Conservation (phyloP, 768 basidiomycete species). For the Psilocybe subaeruginosa region DNA sequence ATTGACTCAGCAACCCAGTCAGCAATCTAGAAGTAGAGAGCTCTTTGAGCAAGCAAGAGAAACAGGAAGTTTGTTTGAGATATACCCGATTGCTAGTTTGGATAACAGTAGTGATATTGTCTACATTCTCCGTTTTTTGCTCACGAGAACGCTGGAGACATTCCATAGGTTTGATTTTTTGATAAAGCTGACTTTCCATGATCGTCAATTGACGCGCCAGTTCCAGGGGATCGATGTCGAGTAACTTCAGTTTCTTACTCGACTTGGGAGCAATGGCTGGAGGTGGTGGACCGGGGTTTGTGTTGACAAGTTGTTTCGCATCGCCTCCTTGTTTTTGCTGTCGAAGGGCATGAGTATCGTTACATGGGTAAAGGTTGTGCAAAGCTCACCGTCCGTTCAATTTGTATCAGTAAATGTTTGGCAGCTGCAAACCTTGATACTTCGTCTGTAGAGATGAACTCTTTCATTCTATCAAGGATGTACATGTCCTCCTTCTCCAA, state of each 20-base stretch:
- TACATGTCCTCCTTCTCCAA: slow-evolving; percentile 86
- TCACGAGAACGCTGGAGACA: slow-evolving; percentile 86
- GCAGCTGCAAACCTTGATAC: slow-evolving; percentile 69
- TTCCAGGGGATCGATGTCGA: slow-evolving; percentile 88
- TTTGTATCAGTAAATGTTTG: slow-evolving; percentile 71
- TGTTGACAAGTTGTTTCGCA: slow-evolving; percentile 58
- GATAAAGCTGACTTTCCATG: slow-evolving; percentile 85
- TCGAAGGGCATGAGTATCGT: neutral
- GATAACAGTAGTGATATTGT: slow-evolving; percentile 88
- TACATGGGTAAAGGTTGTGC: slow-evolving; percentile 5
- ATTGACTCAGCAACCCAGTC: slow-evolving; percentile 91
- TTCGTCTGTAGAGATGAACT: slow-evolving; percentile 71
- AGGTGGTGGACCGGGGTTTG: slow-evolving; percentile 65
- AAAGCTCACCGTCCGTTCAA: slow-evolving; percentile 77
- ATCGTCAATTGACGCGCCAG: slow-evolving; percentile 92
- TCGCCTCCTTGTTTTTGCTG: slow-evolving; percentile 60
- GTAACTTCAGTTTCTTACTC: slow-evolving; percentile 73
- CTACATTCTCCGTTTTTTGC: slow-evolving; percentile 69
- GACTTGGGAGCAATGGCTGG: slow-evolving; percentile 75
- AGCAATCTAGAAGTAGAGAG: slow-evolving; percentile 64
- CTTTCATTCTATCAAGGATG: slow-evolving; percentile 81
- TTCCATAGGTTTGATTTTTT: slow-evolving; percentile 87
- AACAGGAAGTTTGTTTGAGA: neutral
- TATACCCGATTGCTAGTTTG: slow-evolving; percentile 84
- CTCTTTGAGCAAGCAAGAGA: neutral